These are phyloP conservation scores for Colletotrichum gigasporum DNA, from an alignment of 2,329 filamentous ascomycete species.

Conservation along the genomic window DNA sequence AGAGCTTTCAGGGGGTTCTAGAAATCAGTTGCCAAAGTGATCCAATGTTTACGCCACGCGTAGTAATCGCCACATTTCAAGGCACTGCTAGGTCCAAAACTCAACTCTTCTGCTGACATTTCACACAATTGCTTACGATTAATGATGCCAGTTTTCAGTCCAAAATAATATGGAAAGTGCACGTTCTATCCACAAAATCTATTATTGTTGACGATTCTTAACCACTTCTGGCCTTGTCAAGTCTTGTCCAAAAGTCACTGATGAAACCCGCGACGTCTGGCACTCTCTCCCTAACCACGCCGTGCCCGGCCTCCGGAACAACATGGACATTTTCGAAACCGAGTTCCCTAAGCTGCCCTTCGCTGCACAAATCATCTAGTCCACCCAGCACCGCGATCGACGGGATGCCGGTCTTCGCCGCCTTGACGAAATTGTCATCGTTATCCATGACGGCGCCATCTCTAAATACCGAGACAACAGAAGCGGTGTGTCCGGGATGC, in stretches of 20 bases:
- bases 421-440: constrained; percentile 35
- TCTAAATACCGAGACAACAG: constrained; percentile 55
- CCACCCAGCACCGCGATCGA: constrained; percentile 37
- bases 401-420: constrained; percentile 19
- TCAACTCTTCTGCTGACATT: too few species aligned
- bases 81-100: too few species aligned
- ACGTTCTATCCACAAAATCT: too few species aligned
- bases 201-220: neutral
- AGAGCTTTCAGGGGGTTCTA: too few species aligned
- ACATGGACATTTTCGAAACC: constrained; percentile 37
- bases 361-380: constrained; percentile 34
- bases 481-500: constrained; percentile 55
- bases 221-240: too few species aligned
- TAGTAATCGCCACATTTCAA: too few species aligned
- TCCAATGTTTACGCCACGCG: too few species aligned
- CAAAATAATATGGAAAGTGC: too few species aligned
- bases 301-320: constrained; percentile 35
- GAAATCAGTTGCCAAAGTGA: too few species aligned
- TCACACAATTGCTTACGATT: too few species aligned
- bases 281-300: constrained; percentile 37
- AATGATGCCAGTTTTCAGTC: too few species aligned
- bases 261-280: constrained; percentile 33
- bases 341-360: constrained; percentile 20
- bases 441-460: constrained; percentile 54
- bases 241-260: constrained; percentile 31